Evolutionary conservation across 1,139 yeast genomes (phyloP), one percentile per base, ranked within the genome.

Genomic region (Geotrichum candidum): DNA sequence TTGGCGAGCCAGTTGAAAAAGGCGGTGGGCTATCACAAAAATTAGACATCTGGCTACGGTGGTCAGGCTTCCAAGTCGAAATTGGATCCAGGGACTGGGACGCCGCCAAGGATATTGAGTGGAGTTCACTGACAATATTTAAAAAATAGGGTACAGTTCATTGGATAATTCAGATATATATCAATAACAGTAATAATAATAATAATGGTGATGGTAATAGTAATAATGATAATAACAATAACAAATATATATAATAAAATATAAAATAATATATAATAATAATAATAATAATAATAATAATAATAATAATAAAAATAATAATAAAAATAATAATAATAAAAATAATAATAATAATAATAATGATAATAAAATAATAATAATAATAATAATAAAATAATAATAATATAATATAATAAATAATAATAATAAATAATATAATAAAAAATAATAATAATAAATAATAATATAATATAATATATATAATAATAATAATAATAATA

Each of bases 31-130:
- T 60, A 27, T 29, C 54, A 13, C 57, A 59, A 18, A 59, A 67
- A 23, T 64, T 69, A 38, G 68, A 68, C 35, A 70, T 71, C 15
- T 71, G 74, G 74, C 59, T 71, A 50, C 63, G 73, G n/a, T 71
- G 72, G 72, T 50, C 58, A 4, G 62, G 60, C 2, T 57, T 70
- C 25, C 70, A 70, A 59, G 70, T 68, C 9, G 70, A 67, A n/a
- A 57, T 71, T 15, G 61, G 64, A 9, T 62, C 65, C n/a, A 60
- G 68, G 10, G 65, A 68, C 58, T 71, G 74, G 74, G 69, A 69
- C n/a, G 60, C 60, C 7, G 72, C 71, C 2, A 62, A 66, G 33
- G 66, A 67, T 35, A 56, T 58, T 1, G 54, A 62, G 2, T 71
- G 74, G 74, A 58, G 65, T 6, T 62, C 68, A 6, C 25, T 68